A percentile compares a stretch with the other conserved stretches of the same genome.
phyloP scores from a whole-genome alignment of 306 rosid species.

The Abrus pulchellus region DNA sequence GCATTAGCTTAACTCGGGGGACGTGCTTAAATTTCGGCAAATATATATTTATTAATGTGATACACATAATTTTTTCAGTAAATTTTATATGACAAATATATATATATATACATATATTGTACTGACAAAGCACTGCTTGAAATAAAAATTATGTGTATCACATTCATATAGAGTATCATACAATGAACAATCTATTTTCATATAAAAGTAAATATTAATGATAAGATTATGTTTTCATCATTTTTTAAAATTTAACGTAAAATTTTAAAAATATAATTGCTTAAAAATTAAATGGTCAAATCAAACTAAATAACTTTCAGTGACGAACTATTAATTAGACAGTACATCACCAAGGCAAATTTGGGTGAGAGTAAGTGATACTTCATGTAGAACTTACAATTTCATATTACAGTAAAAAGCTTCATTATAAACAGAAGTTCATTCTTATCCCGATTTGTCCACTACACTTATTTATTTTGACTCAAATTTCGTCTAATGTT shows the following conservation, averaged over 20 bases:
- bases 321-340: background rate
- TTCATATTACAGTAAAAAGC: background rate
- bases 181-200: background rate
- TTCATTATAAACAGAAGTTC: background rate
- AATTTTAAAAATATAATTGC: background rate
- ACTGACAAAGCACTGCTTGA: background rate
- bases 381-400: background rate
- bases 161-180: background rate
- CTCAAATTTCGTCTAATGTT: background rate
- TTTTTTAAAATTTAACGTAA: too few relatives aligned
- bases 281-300: background rate
- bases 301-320: background rate
- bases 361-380: background rate
- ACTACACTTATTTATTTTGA: background rate
- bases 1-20: too few relatives aligned
- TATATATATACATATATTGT: too few relatives aligned
- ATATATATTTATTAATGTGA: background rate
- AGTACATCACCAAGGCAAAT: background rate
- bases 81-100: background rate
- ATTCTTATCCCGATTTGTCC: conserved; percentile 25
- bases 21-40: background rate
- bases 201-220: background rate
- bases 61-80: background rate
- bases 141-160: background rate
- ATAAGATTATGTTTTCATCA: background rate